A percentile compares a stretch with the other conserved stretches of the same genome.
phyloP scores from a whole-genome alignment of 352 stramenopile species.

The Peronospora farinosa region DNA sequence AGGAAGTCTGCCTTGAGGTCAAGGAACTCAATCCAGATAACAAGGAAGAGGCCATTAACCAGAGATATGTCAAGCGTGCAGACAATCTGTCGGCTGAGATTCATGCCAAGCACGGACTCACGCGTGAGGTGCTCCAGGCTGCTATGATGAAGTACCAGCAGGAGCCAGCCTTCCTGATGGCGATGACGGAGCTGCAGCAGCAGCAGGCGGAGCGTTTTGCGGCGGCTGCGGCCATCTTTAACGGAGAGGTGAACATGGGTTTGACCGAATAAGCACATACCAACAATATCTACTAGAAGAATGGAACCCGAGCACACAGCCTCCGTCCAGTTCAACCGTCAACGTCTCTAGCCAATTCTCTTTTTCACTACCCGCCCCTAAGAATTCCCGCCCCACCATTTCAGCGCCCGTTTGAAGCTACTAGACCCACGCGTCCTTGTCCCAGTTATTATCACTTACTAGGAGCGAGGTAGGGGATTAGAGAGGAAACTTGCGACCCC shows the following conservation, averaged over 20 bases:
- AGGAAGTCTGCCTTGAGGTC: constrained; percentile 83
- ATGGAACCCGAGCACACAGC: constrained; percentile 23
- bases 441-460: constrained; percentile 25
- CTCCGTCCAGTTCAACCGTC: constrained; percentile 16
- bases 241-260: constrained; percentile 87
- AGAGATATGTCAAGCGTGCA: constrained; percentile 85
- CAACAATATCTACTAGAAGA: constrained; percentile 42
- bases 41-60: constrained; percentile 87
- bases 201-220: constrained; percentile 82
- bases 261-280: constrained; percentile 53
- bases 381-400: constrained; percentile 10
- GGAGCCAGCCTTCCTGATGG: constrained; percentile 79
- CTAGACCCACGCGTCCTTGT: constrained; percentile 15
- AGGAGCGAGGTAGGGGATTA: constrained; percentile 25
- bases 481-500: constrained; percentile 24
- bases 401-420: constrained; percentile 3
- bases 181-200: constrained; percentile 85
- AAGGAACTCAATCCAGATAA: constrained; percentile 84
- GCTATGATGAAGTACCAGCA: constrained; percentile 91
- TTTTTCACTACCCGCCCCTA: constrained; percentile 14
- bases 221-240: constrained; percentile 77
- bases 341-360: constrained; percentile 22
- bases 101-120: constrained; percentile 83
- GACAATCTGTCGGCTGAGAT: constrained; percentile 81
- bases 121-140: constrained; percentile 78